These are phyloP conservation scores for Acorus calamus DNA, from an alignment of 106 monocot genomes.

Conservation along the genomic window DNA sequence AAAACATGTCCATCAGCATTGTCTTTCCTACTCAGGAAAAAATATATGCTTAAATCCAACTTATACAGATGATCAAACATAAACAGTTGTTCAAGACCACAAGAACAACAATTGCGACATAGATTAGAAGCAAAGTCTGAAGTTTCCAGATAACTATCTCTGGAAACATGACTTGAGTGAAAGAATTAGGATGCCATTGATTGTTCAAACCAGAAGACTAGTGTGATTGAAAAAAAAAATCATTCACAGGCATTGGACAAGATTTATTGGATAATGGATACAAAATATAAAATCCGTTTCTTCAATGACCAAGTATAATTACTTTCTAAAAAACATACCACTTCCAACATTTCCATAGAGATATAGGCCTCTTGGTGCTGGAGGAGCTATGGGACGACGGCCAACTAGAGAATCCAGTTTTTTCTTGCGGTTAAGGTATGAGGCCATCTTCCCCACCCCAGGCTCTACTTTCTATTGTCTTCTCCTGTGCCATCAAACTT, in stretches of 20 bases:
- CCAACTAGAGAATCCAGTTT: constrained; percentile 64
- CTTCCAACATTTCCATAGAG: constrained; percentile 93
- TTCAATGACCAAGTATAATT: too few relatives aligned
- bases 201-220: too few relatives aligned
- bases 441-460: constrained; percentile 90
- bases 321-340: constrained; percentile 30
- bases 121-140: too few relatives aligned
- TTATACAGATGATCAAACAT: neutral
- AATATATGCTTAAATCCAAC: neutral
- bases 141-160: too few relatives aligned
- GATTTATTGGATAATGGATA: neutral
- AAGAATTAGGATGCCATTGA: too few relatives aligned
- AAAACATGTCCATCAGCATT: constrained; percentile 99
- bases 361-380: constrained; percentile 80
- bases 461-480: constrained; percentile 49
- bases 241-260: too few relatives aligned
- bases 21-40: constrained; percentile 61
- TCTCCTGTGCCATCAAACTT: constrained; percentile 34
- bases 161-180: too few relatives aligned
- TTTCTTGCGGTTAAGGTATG: constrained; percentile 87
- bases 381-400: constrained; percentile 51
- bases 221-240: too few relatives aligned
- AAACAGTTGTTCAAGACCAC: too few relatives aligned
- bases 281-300: neutral
- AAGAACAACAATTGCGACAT: too few relatives aligned